A percentile compares a stretch with the other conserved stretches of the same genome.
Evolutionary conservation across 352 stramenopile genomes (phyloP).

Genomic region (Pythium brachiatum): DNA sequence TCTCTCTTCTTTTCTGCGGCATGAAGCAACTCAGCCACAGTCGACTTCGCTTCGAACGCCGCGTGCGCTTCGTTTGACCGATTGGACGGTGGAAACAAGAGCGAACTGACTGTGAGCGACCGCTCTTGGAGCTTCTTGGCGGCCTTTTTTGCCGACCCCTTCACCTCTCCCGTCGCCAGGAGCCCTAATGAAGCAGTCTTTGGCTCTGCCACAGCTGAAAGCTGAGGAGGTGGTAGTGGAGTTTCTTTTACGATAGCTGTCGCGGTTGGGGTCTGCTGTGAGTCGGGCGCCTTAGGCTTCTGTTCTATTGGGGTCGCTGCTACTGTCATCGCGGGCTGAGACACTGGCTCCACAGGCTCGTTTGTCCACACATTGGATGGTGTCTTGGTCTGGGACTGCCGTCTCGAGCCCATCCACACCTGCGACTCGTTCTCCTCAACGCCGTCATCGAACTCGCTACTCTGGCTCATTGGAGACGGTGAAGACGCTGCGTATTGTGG

Average conservation of each 20-base stretch:
- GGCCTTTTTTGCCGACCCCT: slow-evolving; percentile 4
- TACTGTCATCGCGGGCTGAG: background rate
- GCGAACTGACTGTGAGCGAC: background rate
- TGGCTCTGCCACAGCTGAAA: background rate
- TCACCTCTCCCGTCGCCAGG: background rate
- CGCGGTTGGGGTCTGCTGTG: background rate
- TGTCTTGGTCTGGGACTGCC: background rate
- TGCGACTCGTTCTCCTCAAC: background rate
- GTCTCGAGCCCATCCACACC: background rate
- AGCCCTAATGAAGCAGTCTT: background rate
- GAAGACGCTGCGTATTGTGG: background rate
- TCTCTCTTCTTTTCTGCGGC: background rate
- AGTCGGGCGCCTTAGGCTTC: background rate
- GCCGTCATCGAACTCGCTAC: background rate
- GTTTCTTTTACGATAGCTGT: background rate
- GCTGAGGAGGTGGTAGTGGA: background rate
- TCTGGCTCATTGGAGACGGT: background rate
- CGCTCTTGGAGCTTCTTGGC: slow-evolving; percentile 9
- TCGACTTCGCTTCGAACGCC: background rate
- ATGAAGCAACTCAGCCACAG: background rate
- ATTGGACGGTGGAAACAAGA: background rate
- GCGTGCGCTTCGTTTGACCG: background rate
- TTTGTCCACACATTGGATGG: background rate
- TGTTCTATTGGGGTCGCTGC: background rate
- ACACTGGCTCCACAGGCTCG: background rate